Conservation (phyloP, 139 green algal genomes). For the Closterium sp. region DNA sequence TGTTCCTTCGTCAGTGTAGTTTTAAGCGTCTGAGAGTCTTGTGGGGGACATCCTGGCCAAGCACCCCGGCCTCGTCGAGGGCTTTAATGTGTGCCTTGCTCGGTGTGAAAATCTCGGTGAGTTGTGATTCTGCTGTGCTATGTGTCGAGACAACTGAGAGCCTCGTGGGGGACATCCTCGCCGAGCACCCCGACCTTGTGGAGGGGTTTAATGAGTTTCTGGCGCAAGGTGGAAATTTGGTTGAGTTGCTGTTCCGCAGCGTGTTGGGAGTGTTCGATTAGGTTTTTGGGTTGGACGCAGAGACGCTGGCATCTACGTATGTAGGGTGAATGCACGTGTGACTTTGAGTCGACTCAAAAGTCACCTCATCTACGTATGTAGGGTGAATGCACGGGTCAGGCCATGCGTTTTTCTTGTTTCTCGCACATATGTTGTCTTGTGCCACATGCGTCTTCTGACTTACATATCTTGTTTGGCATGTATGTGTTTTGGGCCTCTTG, state of each 20-base stretch:
- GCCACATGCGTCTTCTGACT: neutral
- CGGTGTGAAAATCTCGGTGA: constrained; percentile 60
- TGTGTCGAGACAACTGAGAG: too few species aligned
- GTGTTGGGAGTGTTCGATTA: too few species aligned
- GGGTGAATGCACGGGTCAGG: too few species aligned
- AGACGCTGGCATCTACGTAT: too few species aligned
- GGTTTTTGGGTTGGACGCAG: too few species aligned
- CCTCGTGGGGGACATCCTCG: constrained; percentile 78
- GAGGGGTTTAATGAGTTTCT: constrained; percentile 67
- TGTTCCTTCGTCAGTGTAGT: neutral
- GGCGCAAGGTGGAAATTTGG: constrained; percentile 56
- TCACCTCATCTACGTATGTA: too few species aligned
- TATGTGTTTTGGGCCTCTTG: neutral
- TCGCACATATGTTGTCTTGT: too few species aligned
- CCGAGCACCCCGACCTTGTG: constrained; percentile 78
- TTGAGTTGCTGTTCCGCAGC: too few species aligned
- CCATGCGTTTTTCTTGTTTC: too few species aligned
- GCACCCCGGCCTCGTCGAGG: constrained; percentile 78
- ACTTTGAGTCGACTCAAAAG: neutral
- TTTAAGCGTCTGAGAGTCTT: neutral
- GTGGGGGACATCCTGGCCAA: constrained; percentile 78
- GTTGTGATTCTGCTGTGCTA: too few species aligned
- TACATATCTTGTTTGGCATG: neutral
- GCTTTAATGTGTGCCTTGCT: constrained; percentile 76
- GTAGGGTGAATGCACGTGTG: too few species aligned